Base-by-base conservation (phyloP, 306 rosid species). In the Dicorynia guianensis region DNA sequence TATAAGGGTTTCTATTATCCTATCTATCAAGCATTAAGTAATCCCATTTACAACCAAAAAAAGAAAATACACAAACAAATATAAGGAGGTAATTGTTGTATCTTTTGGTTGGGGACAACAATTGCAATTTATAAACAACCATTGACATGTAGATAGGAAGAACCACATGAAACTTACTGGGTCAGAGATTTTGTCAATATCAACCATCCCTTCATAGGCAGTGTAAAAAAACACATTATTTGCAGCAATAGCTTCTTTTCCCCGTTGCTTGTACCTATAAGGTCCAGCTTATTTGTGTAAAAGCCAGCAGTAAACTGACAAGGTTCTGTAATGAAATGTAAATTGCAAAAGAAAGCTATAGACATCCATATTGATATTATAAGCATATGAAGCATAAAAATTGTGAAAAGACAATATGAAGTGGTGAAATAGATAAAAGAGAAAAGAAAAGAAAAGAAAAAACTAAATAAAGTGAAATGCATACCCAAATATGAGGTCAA, bases 401-500 rank as follows among this genome's bases (percentile, higher is more conserved):
- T 56, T n/a, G 15, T 33, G 61, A 71, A 44, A 59, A 18, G 40
- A 68, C 58, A 72, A 69, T 62, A 33, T 6, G 53, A 25, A 63
- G 72, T 54, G 33, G 44, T 62, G 35, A 75, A 79, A 77, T 48
- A 71, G 57, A 74, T 36, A 59, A 53, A 43, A 8, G n/a, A 11
- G 6, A 20, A 15, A 11, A 76, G 13, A 52, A 52, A 46, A 63
- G 49, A 42, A 35, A n/a, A n/a, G 49, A 34, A 14, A 63, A 49
- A 80, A 60, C 62, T 13, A 13, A 59, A 60, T 33, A 30, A 52
- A 43, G 11, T 18, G 42, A 63, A 48, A 75, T 69, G 63, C 88
- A 60, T 86, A 95, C 99, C 99, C 99, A 56, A 92, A 95, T 67
- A 95, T 83, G 74, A 95, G 97, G 89, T 95, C 99, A 77, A 95